Base-by-base conservation (phyloP, 2,329 filamentous ascomycete genomes). In the Trichoderma endophyticum region DNA sequence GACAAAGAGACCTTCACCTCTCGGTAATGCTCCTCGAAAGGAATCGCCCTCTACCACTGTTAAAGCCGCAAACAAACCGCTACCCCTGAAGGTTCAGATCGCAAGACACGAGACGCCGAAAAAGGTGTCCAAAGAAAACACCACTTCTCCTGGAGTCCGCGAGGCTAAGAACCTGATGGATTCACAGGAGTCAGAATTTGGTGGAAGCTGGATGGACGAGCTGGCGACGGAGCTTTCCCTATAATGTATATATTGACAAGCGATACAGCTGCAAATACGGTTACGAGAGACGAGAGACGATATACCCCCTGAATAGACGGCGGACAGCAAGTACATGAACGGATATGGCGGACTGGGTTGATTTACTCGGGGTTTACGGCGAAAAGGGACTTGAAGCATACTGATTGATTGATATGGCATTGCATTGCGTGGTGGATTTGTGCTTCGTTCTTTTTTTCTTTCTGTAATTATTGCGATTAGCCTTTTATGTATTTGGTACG, bases 171-270 rank as follows among this genome's bases (percentile, higher is more conserved):
- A 51, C 62, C 70, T 56, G 1, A 57, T 71, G 43, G 77, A 76
- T 12, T 83, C 81, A 11, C 81, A 82, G 70, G 81, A 83, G 75
- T 77, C 81, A 1, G 80, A 82, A 28, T 83, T 82, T 21, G 81
- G 81, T 6, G 81, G 81, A 3, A 80, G 76, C 12, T 83, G 81
- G 81, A 74, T 82, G 5, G 81, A 83, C 30, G 80, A 83, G 21
- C 73, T 80, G n/a, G 80, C 77, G 1, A 71, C 77, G 6, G 81
- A 82, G 30, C 63, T 81, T 43, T 32, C 70, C n/a, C 34, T 76
- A 48, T 77, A 66, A 76, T 51, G 62, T 18, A 63, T 48, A 43
- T 48, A 26, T 34, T 51, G 28, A 66, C 39, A 11, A 3, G 36
- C 2, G 3, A 24, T 21, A 15, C 30, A 56, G 12, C 36, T 43